Base-by-base conservation (phyloP, 192 early-diverging fungal genomes). In the Entomortierella chlamydospora region DNA sequence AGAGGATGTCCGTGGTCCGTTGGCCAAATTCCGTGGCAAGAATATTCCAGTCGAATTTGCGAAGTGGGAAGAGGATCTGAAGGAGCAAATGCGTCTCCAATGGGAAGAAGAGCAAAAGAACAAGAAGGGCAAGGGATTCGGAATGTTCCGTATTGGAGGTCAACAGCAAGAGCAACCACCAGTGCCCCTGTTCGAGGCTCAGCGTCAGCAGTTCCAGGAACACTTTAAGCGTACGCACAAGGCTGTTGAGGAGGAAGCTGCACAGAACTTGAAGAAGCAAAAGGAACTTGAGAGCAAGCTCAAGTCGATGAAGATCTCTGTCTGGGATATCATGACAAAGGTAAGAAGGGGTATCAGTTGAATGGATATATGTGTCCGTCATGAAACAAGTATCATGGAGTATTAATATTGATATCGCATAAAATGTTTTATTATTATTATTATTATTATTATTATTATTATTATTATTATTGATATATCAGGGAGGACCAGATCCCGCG, bases 231-330 rank as follows among this genome's bases (percentile, higher is more conserved):
- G 90, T 29, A 92, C 92, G 57, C 86, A 90, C 55, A 85, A 90
- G 72, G 87, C 87, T 45, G 64, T 91, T 25, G 85, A 93, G 82
- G 92, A 89, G 47, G 84, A 89, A 45, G 89, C 89, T 50, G 88
- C 91, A 68, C 92, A 97, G 64, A 90, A 91, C 63, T 74, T 73
- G 70, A 92, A 72, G 90, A 91, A 84, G 83, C 88, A 67, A 87
- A 95, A 85, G 81, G 81, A 78, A 72, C 77, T 79, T 64, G 85
- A 85, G 73, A 89, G 82, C 86, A 94, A 90, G 86, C 58, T 97
- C 85, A 92, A 95, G 84, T 93, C 93, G 61, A 95, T 97, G 93
- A 93, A 92, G 76, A 84, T 89, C 50, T 96, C 95, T 43, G 86
- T 96, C 65, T 93, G 95, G 90, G 92, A 95, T 71, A 77, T 98